Evolutionary conservation across 1,284 basidiomycete species (phyloP).

Genomic region (Ceratobasidium sp.): DNA sequence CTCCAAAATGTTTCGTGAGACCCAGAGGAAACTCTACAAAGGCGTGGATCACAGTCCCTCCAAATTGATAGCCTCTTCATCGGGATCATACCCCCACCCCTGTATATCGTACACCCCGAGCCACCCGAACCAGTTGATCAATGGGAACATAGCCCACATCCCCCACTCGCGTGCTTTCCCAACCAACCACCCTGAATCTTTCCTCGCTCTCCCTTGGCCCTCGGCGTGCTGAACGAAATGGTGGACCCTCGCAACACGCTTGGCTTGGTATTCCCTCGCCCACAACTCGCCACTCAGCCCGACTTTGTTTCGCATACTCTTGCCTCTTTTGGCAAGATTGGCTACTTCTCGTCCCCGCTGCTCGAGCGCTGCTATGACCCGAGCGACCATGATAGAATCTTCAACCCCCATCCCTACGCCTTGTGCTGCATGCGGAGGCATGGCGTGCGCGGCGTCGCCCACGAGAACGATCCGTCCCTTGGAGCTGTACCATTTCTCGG

Average conservation of each 20-base stretch:
- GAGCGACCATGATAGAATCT: conserved; percentile 29
- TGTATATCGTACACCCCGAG: conserved; percentile 35
- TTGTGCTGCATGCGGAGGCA: conserved; percentile 37
- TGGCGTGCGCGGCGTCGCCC: conserved; percentile 36
- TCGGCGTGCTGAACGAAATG: conserved; percentile 35
- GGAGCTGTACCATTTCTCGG: conserved; percentile 31
- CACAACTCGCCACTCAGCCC: conserved; percentile 28
- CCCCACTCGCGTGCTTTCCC: conserved; percentile 26
- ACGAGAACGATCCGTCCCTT: conserved; percentile 33
- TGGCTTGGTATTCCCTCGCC: conserved; percentile 36
- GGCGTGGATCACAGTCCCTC: conserved; percentile 36
- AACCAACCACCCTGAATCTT: conserved; percentile 24
- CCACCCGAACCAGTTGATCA: conserved; percentile 28
- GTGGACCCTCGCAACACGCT: conserved; percentile 19
- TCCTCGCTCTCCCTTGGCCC: conserved; percentile 32
- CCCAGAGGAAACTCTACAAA: no score
- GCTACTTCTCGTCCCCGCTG: conserved; percentile 33
- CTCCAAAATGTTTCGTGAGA: no score
- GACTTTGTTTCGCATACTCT: conserved; percentile 35
- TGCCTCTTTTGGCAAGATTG: conserved; percentile 25
- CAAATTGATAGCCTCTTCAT: conserved; percentile 33
- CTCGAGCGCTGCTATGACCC: conserved; percentile 26
- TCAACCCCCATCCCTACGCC: conserved; percentile 36
- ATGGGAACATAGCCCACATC: conserved; percentile 26
- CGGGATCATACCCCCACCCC: conserved; percentile 38